phyloP scores from a whole-genome alignment of 257 asterid species.

The Solanum stenotomum region DNA sequence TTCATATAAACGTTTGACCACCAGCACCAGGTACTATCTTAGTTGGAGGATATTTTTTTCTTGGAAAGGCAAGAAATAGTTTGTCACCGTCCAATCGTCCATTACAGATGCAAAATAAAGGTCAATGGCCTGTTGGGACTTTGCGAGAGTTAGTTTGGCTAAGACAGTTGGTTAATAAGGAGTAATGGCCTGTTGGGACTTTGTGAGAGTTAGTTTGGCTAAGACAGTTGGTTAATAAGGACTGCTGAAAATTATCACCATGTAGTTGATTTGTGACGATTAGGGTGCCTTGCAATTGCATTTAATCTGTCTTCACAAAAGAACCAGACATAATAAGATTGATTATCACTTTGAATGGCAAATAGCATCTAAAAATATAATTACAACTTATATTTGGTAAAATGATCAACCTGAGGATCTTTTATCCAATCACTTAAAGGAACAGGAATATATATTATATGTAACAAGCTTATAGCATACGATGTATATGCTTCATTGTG shows the following conservation, averaged over 20 bases:
- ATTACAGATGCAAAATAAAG: neutral
- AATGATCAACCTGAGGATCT: neutral
- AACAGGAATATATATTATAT: neutral
- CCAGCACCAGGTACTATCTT: neutral
- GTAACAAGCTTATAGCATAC: neutral
- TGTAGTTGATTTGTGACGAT: neutral
- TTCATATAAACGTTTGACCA: neutral
- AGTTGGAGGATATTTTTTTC: neutral
- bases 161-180: neutral
- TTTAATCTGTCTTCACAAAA: neutral
- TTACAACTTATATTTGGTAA: neutral
- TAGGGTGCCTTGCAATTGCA: neutral
- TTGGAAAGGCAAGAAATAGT: neutral
- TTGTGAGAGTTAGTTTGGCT: neutral
- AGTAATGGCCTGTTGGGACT: neutral
- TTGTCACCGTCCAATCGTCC: neutral
- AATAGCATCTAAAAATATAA: neutral
- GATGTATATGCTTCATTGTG: neutral
- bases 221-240: neutral
- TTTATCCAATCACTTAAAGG: neutral
- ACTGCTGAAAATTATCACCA: neutral
- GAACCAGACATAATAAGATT: neutral
- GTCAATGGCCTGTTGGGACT: neutral
- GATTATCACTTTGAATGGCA: neutral
- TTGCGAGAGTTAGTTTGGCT: neutral